Base-by-base conservation (phyloP, 2,329 filamentous ascomycete species). In the Chaetomiaceae sp. region DNA sequence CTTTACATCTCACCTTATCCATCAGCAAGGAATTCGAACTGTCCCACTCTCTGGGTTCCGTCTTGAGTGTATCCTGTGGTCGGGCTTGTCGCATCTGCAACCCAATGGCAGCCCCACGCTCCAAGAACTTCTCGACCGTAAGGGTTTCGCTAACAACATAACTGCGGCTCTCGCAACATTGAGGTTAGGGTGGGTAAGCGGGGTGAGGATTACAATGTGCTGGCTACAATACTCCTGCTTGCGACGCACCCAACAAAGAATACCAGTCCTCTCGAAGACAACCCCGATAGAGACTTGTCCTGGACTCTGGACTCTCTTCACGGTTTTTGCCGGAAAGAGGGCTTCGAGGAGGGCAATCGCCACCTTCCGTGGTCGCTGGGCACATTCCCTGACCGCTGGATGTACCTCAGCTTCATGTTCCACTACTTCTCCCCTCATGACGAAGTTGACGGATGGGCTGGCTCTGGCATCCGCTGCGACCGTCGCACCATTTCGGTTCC, bases 391-490 rank as follows among this genome's bases (percentile, higher is more conserved):
- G 40, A 42, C 32, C 32, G 20, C 15, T 42, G 40, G 40, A 29
- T 42, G 32, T 42, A 35, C 22, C 32, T 42, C 40, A 42, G 35
- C 40, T 42, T 42, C 32, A 42, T 42, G 30, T 35, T 35, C 15
- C 14, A 18, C 40, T 35, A 42, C 40, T 36, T 35, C 32, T 35
- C 40, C 22, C 40, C 40, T 3, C 15, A 20, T 22, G 15, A 19
- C n/a, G 22, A n/a, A 2, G 22, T 9, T 5, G 22, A 38, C 10
- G 19, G 26, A 20, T 38, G 36, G 36, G 15, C 33, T 22, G 38
- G 38, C 26, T 41, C 38, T 27, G 38, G 38, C 10, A 41, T 41
- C 15, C 38, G 38, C 18, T 41, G 38, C 29, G 38, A 41, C 17
- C 38, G 38, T 24, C 38, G 19, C 15, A 33, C 12, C 29, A 24